Conservation (phyloP, 2,329 filamentous ascomycete genomes). For the Talaromyces funiculosus region DNA sequence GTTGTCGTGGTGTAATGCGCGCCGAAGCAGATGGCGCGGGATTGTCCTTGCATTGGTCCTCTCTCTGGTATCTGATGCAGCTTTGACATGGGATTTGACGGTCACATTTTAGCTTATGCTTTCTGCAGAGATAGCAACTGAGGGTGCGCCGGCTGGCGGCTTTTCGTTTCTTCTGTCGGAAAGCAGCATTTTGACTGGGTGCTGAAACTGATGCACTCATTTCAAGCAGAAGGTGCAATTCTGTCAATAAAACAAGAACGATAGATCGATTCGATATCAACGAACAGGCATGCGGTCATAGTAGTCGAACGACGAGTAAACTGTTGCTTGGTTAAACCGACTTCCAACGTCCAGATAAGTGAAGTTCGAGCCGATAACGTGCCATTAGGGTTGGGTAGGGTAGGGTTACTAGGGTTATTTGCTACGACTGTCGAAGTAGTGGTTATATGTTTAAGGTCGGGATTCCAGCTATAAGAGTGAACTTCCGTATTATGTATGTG, state of each 20-base stretch:
- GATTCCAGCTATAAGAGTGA: no score
- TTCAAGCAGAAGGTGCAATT: neutral
- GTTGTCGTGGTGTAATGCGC: neutral
- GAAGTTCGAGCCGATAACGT: no score
- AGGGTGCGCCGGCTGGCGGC: conserved; percentile 17
- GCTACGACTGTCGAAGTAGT: no score
- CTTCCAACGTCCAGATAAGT: no score
- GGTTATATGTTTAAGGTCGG: no score
- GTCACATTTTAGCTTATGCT: conserved; percentile 30
- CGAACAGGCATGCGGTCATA: no score
- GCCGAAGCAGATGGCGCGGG: conserved; percentile 21
- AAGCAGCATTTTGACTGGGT: neutral
- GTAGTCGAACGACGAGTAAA: no score
- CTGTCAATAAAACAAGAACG: neutral
- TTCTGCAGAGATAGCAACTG: conserved; percentile 29
- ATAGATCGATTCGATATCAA: neutral
- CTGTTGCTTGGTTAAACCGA: no score
- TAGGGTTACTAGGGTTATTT: no score
- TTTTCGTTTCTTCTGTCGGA: conserved; percentile 6
- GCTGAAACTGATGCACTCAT: neutral
- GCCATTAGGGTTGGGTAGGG: no score
- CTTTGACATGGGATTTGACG: conserved; percentile 28
- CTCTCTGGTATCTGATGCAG: conserved; percentile 26
- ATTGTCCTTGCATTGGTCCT: conserved; percentile 26
- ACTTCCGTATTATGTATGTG: no score